Percentiles rank a stretch among this genome's conserved stretches.
phyloP scores from a whole-genome alignment of 371 early-diverging fungal genomes.

The Mucor plumbeus region DNA sequence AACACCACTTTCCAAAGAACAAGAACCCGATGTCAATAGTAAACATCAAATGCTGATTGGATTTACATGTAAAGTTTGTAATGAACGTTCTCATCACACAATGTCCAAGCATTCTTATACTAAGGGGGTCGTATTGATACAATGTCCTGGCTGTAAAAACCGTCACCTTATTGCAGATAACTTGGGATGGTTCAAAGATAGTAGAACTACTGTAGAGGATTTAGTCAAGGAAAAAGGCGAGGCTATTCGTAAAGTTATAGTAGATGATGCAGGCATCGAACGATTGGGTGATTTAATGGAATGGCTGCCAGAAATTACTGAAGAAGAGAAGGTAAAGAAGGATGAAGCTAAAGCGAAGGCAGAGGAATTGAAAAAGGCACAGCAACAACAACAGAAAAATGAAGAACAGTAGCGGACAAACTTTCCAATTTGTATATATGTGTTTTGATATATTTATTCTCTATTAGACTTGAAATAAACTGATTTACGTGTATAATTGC shows the following conservation, averaged over 20 bases:
- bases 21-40: constrained; percentile 34
- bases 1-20: constrained; percentile 5
- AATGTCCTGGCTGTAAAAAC: constrained; percentile 90
- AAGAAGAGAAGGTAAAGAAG: constrained; percentile 46
- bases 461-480: not conserved
- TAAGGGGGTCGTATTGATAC: constrained; percentile 92
- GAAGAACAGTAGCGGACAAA: not conserved
- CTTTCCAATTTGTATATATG: not conserved
- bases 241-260: constrained; percentile 59
- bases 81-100: constrained; percentile 80
- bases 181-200: constrained; percentile 88
- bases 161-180: constrained; percentile 96
- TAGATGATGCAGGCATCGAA: constrained; percentile 46
- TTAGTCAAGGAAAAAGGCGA: constrained; percentile 85
- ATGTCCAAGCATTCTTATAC: constrained; percentile 92
- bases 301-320: constrained; percentile 51
- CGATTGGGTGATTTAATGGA: constrained; percentile 46
- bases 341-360: constrained; percentile 36
- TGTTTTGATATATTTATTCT: not conserved
- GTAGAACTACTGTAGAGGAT: constrained; percentile 80
- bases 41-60: constrained; percentile 82
- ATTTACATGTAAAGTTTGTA: constrained; percentile 94
- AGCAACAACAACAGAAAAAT: constrained; percentile 16
- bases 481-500: not conserved
- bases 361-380: constrained; percentile 18